phyloP scores from a whole-genome alignment of 2,329 filamentous ascomycete genomes.

The Colletotrichum coccodes region DNA sequence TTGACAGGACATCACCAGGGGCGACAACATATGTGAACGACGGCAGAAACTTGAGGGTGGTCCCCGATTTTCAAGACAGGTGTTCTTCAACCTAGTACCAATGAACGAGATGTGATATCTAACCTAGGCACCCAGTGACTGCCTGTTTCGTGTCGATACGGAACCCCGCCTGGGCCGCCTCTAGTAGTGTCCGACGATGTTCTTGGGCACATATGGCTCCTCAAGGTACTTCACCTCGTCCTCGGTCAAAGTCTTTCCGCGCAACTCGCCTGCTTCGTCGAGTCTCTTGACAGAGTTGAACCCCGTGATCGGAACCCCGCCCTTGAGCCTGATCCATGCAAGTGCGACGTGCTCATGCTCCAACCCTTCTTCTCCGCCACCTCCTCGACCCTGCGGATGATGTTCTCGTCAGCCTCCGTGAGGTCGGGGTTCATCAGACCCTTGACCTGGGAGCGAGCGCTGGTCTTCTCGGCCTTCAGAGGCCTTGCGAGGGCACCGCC shows the following conservation, averaged over 20 bases:
- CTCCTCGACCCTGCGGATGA: conserved; percentile 29
- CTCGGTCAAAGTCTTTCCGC: conserved; percentile 18
- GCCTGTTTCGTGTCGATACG: too few relatives aligned
- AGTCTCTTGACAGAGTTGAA: conserved; percentile 28
- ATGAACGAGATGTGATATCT: too few relatives aligned
- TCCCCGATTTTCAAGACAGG: too few relatives aligned
- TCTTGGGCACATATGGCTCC: conserved; percentile 25
- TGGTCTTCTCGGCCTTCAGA: neutral
- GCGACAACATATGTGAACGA: too few relatives aligned
- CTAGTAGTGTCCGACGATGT: conserved; percentile 39
- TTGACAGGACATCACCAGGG: too few relatives aligned
- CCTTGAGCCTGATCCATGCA: conserved; percentile 25
- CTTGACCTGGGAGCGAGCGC: neutral
- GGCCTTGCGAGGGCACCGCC: conserved; percentile 22
- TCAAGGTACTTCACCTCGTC: conserved; percentile 26
- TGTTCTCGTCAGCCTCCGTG: conserved; percentile 11
- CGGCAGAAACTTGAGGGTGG: too few relatives aligned
- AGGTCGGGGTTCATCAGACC: neutral
- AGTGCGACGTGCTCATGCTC: conserved; percentile 31
- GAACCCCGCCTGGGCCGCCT: neutral
- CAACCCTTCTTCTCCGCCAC: conserved; percentile 25
- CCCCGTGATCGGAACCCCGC: conserved; percentile 22
- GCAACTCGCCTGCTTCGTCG: conserved; percentile 23
- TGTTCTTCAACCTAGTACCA: too few relatives aligned
- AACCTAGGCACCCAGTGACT: too few relatives aligned